Percentiles rank a stretch among this genome's conserved stretches.
Conservation (phyloP, 441 rosid genomes). For the Gossypium schwendimanii region DNA sequence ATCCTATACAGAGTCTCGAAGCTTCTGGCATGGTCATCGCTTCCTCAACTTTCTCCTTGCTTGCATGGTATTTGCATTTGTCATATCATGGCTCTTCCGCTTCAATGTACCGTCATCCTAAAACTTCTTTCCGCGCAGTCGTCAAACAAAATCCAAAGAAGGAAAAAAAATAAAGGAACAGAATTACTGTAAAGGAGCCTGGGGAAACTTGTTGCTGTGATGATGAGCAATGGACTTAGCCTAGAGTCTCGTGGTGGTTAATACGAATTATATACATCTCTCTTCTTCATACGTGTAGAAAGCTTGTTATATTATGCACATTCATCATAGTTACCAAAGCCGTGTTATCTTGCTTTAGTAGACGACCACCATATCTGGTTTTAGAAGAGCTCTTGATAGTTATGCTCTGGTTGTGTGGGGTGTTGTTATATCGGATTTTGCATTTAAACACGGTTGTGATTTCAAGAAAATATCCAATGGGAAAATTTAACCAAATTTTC, state of each 20-base stretch:
- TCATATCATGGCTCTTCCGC: conserved; percentile 68
- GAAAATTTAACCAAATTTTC: background rate
- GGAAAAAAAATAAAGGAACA: background rate
- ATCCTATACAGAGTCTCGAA: conserved; percentile 38
- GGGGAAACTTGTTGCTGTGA: background rate
- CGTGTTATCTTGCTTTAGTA: background rate
- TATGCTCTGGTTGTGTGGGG: background rate
- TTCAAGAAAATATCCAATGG: background rate
- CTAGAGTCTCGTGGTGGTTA: conserved; percentile 8
- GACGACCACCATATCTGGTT: background rate
- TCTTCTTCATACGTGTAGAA: conserved; percentile 17
- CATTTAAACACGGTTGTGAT: background rate
- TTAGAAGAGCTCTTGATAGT: background rate
- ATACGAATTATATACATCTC: conserved; percentile 7
- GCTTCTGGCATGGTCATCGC: conserved; percentile 59
- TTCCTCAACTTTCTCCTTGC: conserved; percentile 61
- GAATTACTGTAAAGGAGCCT: conserved; percentile 3
- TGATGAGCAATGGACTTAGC: conserved; percentile 14
- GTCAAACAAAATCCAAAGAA: background rate
- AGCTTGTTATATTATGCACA: conserved; percentile 15
- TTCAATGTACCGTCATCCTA: conserved; percentile 39
- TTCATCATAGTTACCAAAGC: conserved; percentile 14
- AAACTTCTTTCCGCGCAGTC: conserved; percentile 1
- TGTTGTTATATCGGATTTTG: background rate
- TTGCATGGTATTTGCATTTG: conserved; percentile 68